Evolutionary conservation across 805 yeast species (phyloP), one percentile per base, ranked within the genome.

Genomic region (Suhomyces vadensis): DNA sequence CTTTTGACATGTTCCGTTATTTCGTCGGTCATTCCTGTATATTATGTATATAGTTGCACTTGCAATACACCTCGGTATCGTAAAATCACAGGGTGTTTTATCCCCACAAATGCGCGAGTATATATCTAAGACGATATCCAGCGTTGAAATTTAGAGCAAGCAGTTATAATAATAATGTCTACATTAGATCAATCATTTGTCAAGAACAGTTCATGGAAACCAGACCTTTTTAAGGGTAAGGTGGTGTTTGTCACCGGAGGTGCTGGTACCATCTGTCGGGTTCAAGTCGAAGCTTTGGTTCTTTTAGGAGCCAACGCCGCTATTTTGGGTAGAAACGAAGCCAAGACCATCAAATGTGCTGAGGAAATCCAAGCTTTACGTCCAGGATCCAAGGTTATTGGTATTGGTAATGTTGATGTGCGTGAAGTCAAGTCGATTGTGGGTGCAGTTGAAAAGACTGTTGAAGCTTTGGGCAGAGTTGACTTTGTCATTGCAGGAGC

Each of bases 201-300:
- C 11, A 49, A 56, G 5, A 53, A 43, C 37, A 49, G 67, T 25
- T 36, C 55, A 27, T 71, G 73, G 73, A 82, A 83, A 51, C 79
- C 83, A 1, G 85, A 78, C 51, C 55, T 89, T 31, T 90, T 90
- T 70, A 74, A 81, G 46, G 95, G 86, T 10, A 90, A 90, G 62
- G 96, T 88, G 2, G 94, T 82, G 4, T 86, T 91, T 53, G 87
- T 89, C 41, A 92, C 98, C 1, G 98, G 98, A 5, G 97, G 97
- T 10, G 94, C 97, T 2, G 97, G 97, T 9, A 82, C 96, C n/a
- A 91, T 92, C 43, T 91, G 97, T 64, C 73, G 94, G 38, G 92
- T 86, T 5, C 97, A 91, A 63, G 79, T 86, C 0, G 95, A 87
- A 61, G 96, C 96, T 0, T 51, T 92, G 66, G 85, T 89, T 2